These are phyloP conservation scores for Malus domestica DNA, from an alignment of 306 rosid species.

Conservation along the genomic window ASM211411v1 NC_041789.1:18129501-18130000, in stretches of 20 bases:
- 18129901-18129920: too few species aligned
- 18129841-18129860: not conserved
- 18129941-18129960: not conserved
- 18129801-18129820: not conserved
- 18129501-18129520: not conserved
- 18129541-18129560: too few species aligned
- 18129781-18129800: not conserved
- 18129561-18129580: not conserved
- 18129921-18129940: not conserved
- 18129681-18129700: conserved; percentile 65
- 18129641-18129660: conserved; percentile 47
- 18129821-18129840: not conserved
- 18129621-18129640: conserved; percentile 38
- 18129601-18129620: conserved; percentile 20
- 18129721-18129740: conserved; percentile 65
- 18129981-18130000: too few species aligned
- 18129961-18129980: not conserved
- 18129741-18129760: conserved; percentile 68
- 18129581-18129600: not conserved
- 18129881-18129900: not conserved
- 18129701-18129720: conserved; percentile 56
- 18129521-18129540: not conserved
- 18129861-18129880: not conserved
- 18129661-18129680: conserved; percentile 63
- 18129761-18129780: conserved; percentile 60